These are phyloP conservation scores for Triticum timopheevii DNA, from an alignment of 176 grass and related monocot genomes.

Conservation along the genomic window DNA sequence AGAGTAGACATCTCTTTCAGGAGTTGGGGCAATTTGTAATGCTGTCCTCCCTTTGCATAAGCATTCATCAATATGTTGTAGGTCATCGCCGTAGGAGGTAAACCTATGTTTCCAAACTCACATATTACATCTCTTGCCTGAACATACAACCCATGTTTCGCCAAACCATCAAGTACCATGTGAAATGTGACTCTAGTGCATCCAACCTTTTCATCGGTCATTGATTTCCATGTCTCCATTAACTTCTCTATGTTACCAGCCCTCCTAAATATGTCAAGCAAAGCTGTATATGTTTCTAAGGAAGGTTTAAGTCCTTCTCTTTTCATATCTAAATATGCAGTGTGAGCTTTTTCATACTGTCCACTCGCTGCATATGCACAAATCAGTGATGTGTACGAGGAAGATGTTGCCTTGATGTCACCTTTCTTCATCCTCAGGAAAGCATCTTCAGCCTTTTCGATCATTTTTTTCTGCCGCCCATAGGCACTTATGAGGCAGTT, in stretches of 20 bases:
- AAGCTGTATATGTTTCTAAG: constrained; percentile 66
- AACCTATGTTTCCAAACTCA: constrained; percentile 75
- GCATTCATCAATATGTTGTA: constrained; percentile 98
- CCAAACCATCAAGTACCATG: constrained; percentile 86
- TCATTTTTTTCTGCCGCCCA: constrained; percentile 75
- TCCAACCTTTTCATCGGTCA: constrained; percentile 64
- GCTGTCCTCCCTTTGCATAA: constrained; percentile 84
- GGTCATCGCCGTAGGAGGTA: constrained; percentile 70
- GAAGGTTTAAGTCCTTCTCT: constrained; percentile 68
- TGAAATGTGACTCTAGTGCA: constrained; percentile 64
- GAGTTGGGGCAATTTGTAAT: constrained; percentile 81
- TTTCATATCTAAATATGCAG: constrained; percentile 71
- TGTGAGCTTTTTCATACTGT: constrained; percentile 57
- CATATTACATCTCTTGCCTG: constrained; percentile 71
- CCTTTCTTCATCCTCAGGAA: constrained; percentile 79
- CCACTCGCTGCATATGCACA: constrained; percentile 74
- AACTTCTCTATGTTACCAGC: constrained; percentile 60
- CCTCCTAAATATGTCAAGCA: constrained; percentile 73
- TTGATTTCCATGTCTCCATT: constrained; percentile 82
- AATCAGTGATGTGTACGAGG: constrained; percentile 70
- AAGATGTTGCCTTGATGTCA: constrained; percentile 58
- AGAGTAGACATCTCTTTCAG: constrained; percentile 77
- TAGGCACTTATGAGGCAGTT: constrained; percentile 79
- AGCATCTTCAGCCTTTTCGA: constrained; percentile 72
- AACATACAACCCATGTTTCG: constrained; percentile 84